Evolutionary conservation across 2,329 filamentous ascomycete genomes (phyloP), one percentile per base, ranked within the genome.

Genomic region (Neonectria faginata): DNA sequence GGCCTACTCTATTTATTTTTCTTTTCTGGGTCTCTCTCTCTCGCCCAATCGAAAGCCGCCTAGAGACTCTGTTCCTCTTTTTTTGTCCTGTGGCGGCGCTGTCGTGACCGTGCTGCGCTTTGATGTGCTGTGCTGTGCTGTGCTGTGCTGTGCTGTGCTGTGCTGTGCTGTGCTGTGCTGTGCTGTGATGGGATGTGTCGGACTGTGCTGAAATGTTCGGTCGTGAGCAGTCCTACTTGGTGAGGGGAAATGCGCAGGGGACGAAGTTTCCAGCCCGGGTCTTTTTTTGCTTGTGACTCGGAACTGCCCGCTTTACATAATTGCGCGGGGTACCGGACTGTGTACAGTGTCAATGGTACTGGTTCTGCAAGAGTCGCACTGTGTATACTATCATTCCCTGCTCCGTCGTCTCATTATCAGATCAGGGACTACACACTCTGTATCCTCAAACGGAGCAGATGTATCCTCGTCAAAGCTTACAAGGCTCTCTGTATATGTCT

Each of bases 201-300:
- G 63, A 73, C 77, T 80, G 80, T 82, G 78, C 80, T 82, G 80
- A 83, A 79, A 81, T 80, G 76, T 82, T 78, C 79, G 47, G 78
- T 79, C 75, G 78, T 78, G 77, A 77, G 79, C 73, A 73, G 67
- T 68, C 60, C 68, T 70, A 73, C 71, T 72, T 64, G 71, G 73
- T 75, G 75, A 77, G 75, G 74, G 74, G 73, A 77, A 75, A 72
- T 77, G 73, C 74, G 72, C 72, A 76, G 74, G 69, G 69, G 55
- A 55, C 67, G 69, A 57, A 45, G 56, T 57, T 70, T 50, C 36
- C 41, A 45, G 45, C n/a, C 48, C 27, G 29, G 45, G 48, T 16
- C 14, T 53, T 18, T 53, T 51, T 45, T 27, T 22, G 44, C 44
- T 47, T 47, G 44, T 47, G 39, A 18, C 39, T 42, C 7, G 14